A percentile compares a stretch with the other conserved stretches of the same genome.
phyloP scores from a whole-genome alignment of 2,329 filamentous ascomycete genomes.

The Parastagonospora nodorum region DNA sequence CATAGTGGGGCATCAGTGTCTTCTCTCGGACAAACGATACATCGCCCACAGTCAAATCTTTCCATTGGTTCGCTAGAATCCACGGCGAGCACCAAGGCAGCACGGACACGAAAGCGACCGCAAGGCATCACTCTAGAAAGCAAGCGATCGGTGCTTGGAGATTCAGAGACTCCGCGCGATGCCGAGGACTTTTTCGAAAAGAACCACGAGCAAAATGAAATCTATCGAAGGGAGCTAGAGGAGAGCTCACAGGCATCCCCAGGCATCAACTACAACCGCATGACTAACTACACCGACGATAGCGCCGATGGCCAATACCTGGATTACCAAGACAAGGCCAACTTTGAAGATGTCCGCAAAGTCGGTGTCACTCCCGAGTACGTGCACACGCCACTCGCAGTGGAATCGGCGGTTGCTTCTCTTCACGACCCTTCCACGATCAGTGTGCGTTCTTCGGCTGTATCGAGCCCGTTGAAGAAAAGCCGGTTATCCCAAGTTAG shows the following conservation, averaged over 20 bases:
- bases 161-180: conserved; percentile 43
- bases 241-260: conserved; percentile 53
- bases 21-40: conserved; percentile 64
- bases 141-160: conserved; percentile 53
- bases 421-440: conserved; percentile 82
- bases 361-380: conserved; percentile 77
- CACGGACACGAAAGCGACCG: conserved; percentile 58
- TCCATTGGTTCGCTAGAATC: conserved; percentile 66
- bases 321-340: conserved; percentile 55
- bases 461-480: conserved; percentile 29
- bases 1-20: conserved; percentile 57
- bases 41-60: conserved; percentile 57
- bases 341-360: conserved; percentile 71
- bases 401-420: conserved; percentile 91
- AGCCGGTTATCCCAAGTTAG: conserved; percentile 33
- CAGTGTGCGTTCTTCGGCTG: conserved; percentile 51
- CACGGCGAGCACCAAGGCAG: conserved; percentile 62
- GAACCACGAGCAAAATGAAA: conserved; percentile 65
- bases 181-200: conserved; percentile 57
- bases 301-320: conserved; percentile 61
- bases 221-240: conserved; percentile 54
- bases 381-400: conserved; percentile 71
- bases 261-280: conserved; percentile 55
- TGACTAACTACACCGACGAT: conserved; percentile 60
- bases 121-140: conserved; percentile 60